These are phyloP conservation scores for Leucogyrophana mollusca DNA, from an alignment of 768 basidiomycete genomes.

Conservation along the genomic window DNA sequence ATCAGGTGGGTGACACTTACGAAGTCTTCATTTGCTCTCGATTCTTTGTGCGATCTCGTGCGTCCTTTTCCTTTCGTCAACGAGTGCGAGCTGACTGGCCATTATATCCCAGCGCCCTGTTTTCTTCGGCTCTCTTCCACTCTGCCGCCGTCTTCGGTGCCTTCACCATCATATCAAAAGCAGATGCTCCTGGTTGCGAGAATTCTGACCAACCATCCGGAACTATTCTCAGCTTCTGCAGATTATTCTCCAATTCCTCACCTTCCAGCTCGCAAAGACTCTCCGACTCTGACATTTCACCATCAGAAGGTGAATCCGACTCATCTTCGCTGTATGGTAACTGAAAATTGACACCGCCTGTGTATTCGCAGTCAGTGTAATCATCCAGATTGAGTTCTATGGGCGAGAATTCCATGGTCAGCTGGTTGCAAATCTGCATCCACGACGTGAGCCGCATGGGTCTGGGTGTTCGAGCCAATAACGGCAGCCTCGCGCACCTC, in stretches of 20 bases:
- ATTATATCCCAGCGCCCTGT: constrained; percentile 12
- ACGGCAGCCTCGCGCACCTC: too few relatives aligned
- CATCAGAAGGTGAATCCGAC: background rate
- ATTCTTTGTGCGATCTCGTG: background rate
- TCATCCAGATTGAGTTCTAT: background rate
- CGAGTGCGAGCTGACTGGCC: constrained; percentile 8
- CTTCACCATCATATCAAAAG: background rate
- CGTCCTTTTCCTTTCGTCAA: constrained; percentile 2
- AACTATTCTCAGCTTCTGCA: background rate
- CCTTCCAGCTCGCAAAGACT: constrained; percentile 1
- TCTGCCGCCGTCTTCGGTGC: constrained; percentile 7
- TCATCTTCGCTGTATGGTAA: background rate
- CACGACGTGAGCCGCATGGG: too few relatives aligned
- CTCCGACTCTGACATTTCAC: background rate
- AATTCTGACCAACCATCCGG: too few relatives aligned
- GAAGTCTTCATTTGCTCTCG: background rate
- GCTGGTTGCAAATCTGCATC: too few relatives aligned
- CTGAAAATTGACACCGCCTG: background rate
- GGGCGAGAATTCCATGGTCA: background rate
- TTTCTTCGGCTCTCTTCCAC: constrained; percentile 11
- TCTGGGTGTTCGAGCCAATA: too few relatives aligned
- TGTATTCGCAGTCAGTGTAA: constrained; percentile 1
- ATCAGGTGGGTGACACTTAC: background rate
- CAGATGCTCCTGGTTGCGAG: too few relatives aligned
- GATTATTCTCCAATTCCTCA: background rate